Conservation (phyloP, 1,139 yeast genomes). For the Yamadazyma songkhlaensis region DNA sequence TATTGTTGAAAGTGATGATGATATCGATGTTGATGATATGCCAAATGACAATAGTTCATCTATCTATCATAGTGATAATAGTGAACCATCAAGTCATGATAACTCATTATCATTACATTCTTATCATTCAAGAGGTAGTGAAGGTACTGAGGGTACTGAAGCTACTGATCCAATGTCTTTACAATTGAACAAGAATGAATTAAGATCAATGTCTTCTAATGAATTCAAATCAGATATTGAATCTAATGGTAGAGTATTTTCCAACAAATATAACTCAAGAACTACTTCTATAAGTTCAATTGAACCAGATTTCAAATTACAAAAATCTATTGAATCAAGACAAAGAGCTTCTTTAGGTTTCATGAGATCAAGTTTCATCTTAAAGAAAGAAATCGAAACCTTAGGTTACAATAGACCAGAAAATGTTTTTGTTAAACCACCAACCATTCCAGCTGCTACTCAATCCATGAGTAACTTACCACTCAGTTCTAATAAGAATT, state of each 20-base stretch:
- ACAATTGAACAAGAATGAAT: conserved; percentile 11
- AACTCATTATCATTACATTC: conserved; percentile 38
- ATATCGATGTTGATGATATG: conserved; percentile 18
- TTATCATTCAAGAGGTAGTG: conserved; percentile 28
- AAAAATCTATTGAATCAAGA: conserved; percentile 17
- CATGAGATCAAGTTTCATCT: conserved; percentile 39
- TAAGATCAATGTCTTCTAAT: conserved; percentile 13
- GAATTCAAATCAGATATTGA: conserved; percentile 12
- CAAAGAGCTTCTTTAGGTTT: conserved; percentile 37
- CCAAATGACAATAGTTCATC: conserved; percentile 32
- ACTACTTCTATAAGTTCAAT: conserved; percentile 17
- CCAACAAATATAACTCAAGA: conserved; percentile 12
- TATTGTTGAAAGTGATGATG: conserved; percentile 33
- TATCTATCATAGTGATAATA: conserved; percentile 31
- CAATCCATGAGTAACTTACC: conserved; percentile 7
- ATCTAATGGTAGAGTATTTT: conserved; percentile 11
- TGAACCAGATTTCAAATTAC: conserved; percentile 17
- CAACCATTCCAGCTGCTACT: conserved; percentile 25
- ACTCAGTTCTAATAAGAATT: neutral
- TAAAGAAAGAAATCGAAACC: conserved; percentile 31
- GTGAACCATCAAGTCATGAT: conserved; percentile 20
- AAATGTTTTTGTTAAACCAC: conserved; percentile 28
- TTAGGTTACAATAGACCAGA: conserved; percentile 32
- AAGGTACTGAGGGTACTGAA: conserved; percentile 17
- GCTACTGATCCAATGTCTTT: conserved; percentile 14